These are phyloP conservation scores for Rubus idaeus DNA, from an alignment of 306 rosid genomes.

Conservation along the genomic window DNA sequence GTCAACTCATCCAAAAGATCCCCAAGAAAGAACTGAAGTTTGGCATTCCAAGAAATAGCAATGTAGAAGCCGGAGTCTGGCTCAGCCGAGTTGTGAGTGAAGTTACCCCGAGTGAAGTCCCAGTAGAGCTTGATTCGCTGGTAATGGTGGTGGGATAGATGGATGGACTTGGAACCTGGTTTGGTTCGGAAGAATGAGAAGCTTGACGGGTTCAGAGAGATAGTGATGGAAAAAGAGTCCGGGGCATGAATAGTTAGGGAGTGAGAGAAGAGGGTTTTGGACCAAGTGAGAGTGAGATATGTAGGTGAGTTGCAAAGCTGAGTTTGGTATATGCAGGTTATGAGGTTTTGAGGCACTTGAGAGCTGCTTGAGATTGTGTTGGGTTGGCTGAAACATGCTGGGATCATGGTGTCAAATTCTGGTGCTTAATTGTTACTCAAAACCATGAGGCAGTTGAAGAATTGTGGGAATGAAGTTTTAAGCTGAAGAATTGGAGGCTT, in stretches of 20 bases:
- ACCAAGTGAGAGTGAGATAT: slow-evolving; percentile 73
- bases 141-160: slow-evolving; percentile 33
- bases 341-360: slow-evolving; percentile 51
- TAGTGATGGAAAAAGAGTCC: slow-evolving; percentile 51
- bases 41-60: slow-evolving; percentile 45
- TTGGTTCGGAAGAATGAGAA: slow-evolving; percentile 55
- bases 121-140: slow-evolving; percentile 56
- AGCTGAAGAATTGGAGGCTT: neutral
- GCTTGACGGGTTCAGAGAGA: slow-evolving; percentile 58
- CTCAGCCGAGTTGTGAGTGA: slow-evolving; percentile 50
- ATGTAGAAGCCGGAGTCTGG: slow-evolving; percentile 68
- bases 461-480: neutral
- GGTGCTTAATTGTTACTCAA: slow-evolving; percentile 28
- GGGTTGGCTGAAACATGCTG: slow-evolving; percentile 80
- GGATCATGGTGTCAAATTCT: slow-evolving; percentile 52
- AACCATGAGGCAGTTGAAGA: slow-evolving; percentile 17
- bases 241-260: slow-evolving; percentile 52
- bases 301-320: slow-evolving; percentile 52
- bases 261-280: slow-evolving; percentile 51
- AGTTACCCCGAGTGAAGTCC: slow-evolving; percentile 63
- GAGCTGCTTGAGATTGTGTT: slow-evolving; percentile 45
- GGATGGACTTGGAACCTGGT: slow-evolving; percentile 58
- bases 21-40: slow-evolving; percentile 59
- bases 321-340: slow-evolving; percentile 65
- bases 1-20: slow-evolving; percentile 46